phyloP scores from a whole-genome alignment of 1,284 basidiomycete species.

The Papiliotrema nemorosa region DNA sequence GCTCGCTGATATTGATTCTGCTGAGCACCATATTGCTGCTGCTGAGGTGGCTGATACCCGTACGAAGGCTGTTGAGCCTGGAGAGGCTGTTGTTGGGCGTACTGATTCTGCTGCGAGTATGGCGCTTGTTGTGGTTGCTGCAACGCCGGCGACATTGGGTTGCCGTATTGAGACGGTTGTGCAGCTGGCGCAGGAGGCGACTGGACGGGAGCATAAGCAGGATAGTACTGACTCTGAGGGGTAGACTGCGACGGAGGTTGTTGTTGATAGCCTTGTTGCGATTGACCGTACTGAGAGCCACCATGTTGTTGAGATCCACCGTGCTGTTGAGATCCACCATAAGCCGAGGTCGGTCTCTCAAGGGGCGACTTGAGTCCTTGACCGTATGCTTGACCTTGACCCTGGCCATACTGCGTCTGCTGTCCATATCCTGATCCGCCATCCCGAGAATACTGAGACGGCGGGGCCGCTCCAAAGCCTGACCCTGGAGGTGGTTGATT shows the following conservation, averaged over 20 bases:
- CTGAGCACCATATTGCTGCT: conserved; percentile 3
- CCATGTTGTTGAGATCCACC: neutral
- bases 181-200: neutral
- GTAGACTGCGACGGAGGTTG: neutral
- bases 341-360: conserved; percentile 19
- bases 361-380: conserved; percentile 15
- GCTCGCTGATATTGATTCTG: conserved; percentile 5
- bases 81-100: neutral
- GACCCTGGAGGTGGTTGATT: conserved; percentile 5
- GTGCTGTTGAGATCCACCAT: conserved; percentile 9
- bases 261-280: neutral
- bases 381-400: neutral
- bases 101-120: conserved; percentile 4
- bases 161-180: neutral
- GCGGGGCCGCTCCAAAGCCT: neutral
- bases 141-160: neutral
- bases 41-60: neutral
- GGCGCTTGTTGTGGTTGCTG: conserved; percentile 6
- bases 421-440: neutral
- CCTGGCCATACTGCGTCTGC: neutral
- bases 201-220: neutral
- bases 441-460: too few relatives aligned
- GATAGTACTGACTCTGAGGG: neutral
- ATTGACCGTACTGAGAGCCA: neutral
- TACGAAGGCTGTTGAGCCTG: neutral